Conservation (phyloP, 495 filamentous ascomycete genomes). For the Cetradonia linearis region DNA sequence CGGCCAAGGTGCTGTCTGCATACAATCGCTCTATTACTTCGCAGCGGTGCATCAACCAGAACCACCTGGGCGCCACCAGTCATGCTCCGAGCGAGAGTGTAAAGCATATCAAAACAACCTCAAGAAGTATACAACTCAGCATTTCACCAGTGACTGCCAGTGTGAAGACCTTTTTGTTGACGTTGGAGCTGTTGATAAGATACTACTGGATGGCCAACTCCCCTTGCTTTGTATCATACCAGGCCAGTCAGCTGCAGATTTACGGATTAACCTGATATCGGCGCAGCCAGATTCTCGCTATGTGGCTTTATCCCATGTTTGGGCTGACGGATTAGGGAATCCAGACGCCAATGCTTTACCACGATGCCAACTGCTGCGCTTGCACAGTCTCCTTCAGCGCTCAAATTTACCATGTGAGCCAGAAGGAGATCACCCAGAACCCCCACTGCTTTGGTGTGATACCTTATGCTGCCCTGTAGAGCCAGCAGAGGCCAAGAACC, state of each 20-base stretch:
- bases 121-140: conserved; percentile 8
- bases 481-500: conserved; percentile 1
- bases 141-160: background rate
- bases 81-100: conserved; percentile 1
- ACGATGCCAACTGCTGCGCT: conserved; percentile 15
- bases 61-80: conserved; percentile 3
- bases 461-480: conserved; percentile 18
- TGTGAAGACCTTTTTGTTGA: conserved; percentile 7
- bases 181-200: background rate
- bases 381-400: background rate
- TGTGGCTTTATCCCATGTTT: conserved; percentile 22
- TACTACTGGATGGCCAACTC: conserved; percentile 3
- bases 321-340: conserved; percentile 23
- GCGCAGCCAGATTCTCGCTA: conserved; percentile 19
- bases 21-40: conserved; percentile 14
- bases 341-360: conserved; percentile 15
- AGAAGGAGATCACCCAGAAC: background rate
- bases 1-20: background rate
- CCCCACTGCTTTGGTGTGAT: conserved; percentile 18
- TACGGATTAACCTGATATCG: background rate
- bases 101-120: conserved; percentile 3
- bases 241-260: background rate
- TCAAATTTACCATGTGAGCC: background rate
- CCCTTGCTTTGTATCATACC: conserved; percentile 9
- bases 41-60: background rate